Evolutionary conservation across 2,329 filamentous ascomycete species (phyloP).

Genomic region (Mycocentrospora acerina): DNA sequence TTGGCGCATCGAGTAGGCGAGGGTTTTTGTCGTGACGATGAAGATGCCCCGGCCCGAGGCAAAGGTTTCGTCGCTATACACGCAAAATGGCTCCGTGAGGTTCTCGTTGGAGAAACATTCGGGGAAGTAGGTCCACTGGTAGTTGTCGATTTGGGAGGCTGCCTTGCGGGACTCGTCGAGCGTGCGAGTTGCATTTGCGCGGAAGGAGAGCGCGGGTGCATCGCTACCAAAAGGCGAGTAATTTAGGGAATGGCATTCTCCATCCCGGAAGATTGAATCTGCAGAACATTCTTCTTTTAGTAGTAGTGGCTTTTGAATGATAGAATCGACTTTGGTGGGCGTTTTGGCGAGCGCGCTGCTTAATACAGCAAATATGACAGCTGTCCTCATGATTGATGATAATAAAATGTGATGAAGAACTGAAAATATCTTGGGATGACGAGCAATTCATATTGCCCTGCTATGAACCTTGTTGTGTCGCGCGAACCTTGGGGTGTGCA

Average conservation of each 20-base stretch:
- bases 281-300: conserved; percentile 29
- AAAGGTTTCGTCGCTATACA: conserved; percentile 33
- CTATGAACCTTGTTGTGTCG: no score
- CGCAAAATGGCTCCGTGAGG: conserved; percentile 28
- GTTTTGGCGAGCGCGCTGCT: conserved; percentile 24
- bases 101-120: conserved; percentile 34
- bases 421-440: no score
- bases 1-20: conserved; percentile 30
- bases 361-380: conserved; percentile 21
- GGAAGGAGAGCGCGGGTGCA: conserved; percentile 12
- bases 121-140: conserved; percentile 38
- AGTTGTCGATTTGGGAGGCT: conserved; percentile 21
- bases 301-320: conserved; percentile 24
- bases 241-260: conserved; percentile 31
- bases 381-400: conserved; percentile 30
- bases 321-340: conserved; percentile 19
- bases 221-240: conserved; percentile 3
- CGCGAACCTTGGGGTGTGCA: no score
- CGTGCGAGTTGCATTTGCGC: conserved; percentile 21
- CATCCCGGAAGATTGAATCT: conserved; percentile 22
- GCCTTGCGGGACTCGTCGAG: conserved; percentile 24
- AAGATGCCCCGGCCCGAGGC: conserved; percentile 36
- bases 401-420: no score
- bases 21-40: conserved; percentile 26
- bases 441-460: no score